Evolutionary conservation across 1,139 yeast species (phyloP).

Genomic region (Arxiozyma slooffiae): DNA sequence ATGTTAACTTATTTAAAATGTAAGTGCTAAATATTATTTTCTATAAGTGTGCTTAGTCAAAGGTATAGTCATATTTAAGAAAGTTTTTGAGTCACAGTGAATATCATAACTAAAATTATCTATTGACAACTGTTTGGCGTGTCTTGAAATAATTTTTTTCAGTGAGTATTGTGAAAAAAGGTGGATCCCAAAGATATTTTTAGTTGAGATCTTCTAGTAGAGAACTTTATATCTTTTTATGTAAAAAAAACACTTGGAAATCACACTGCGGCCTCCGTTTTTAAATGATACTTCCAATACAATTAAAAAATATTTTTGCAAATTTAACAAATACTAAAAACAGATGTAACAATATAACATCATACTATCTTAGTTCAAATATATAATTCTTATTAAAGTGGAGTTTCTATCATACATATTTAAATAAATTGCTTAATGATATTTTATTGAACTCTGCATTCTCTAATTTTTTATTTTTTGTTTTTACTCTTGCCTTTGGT

Average conservation of each 20-base stretch:
- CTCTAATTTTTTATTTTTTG: background rate
- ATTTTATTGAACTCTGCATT: background rate
- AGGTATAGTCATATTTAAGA: background rate
- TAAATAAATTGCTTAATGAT: background rate
- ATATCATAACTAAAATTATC: too few relatives aligned
- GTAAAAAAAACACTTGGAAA: background rate
- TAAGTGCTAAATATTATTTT: too few relatives aligned
- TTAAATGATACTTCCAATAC: background rate
- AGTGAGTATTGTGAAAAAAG: background rate
- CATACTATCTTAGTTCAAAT: too few relatives aligned
- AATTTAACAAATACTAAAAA: too few relatives aligned
- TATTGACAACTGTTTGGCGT: background rate
- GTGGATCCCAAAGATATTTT: background rate
- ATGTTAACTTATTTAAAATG: too few relatives aligned
- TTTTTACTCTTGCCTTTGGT: conserved; percentile 1
- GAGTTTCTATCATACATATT: background rate
- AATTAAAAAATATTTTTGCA: background rate
- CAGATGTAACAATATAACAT: too few relatives aligned
- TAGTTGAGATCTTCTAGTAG: too few relatives aligned
- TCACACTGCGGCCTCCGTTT: background rate
- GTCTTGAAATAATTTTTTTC: too few relatives aligned
- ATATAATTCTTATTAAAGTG: background rate
- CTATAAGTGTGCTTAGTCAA: too few relatives aligned
- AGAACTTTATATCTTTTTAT: too few relatives aligned
- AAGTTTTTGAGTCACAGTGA: background rate